phyloP scores from a whole-genome alignment of 2,329 filamentous ascomycete genomes.

The Cordyceps militaris region DNA sequence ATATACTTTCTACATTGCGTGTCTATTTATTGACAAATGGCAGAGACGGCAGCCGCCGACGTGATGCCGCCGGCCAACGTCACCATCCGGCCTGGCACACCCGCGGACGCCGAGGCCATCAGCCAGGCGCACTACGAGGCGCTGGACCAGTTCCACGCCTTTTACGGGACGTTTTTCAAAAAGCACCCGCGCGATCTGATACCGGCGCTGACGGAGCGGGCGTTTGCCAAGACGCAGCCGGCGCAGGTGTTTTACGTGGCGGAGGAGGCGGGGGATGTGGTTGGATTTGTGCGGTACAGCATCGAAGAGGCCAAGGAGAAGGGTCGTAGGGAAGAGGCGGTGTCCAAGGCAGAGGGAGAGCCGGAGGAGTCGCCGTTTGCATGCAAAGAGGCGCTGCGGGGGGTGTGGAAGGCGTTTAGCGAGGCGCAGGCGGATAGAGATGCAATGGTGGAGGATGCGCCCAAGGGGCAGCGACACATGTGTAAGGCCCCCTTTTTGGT shows the following conservation, averaged over 20 bases:
- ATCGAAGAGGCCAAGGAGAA: slow-evolving; percentile 10
- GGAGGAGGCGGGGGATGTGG: slow-evolving; percentile 2
- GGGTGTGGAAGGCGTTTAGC: slow-evolving; percentile 19
- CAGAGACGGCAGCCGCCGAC: neutral
- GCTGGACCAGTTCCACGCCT: slow-evolving; percentile 15
- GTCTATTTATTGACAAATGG: neutral
- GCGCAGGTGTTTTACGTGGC: slow-evolving; percentile 14
- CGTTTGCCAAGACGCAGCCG: slow-evolving; percentile 1
- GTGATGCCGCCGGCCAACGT: neutral
- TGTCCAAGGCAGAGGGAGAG: neutral
- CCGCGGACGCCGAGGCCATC: slow-evolving; percentile 14
- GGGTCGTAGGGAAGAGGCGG: neutral
- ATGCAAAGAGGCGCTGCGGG: slow-evolving; percentile 16
- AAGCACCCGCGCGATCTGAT: slow-evolving; percentile 15
- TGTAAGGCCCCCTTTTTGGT: slow-evolving; percentile 13
- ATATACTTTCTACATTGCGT: neutral
- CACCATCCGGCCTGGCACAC: slow-evolving; percentile 13
- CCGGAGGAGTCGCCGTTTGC: slow-evolving; percentile 10
- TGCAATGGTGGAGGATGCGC: slow-evolving; percentile 15
- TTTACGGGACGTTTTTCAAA: slow-evolving; percentile 18
- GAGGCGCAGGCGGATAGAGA: slow-evolving; percentile 18
- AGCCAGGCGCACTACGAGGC: slow-evolving; percentile 16
- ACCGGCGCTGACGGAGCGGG: neutral
- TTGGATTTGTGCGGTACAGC: slow-evolving; percentile 15
- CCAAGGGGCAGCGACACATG: slow-evolving; percentile 15